A percentile compares a stretch with the other conserved stretches of the same genome.
phyloP scores from a whole-genome alignment of 1,284 basidiomycete species.

The Tremellales sp. region DNA sequence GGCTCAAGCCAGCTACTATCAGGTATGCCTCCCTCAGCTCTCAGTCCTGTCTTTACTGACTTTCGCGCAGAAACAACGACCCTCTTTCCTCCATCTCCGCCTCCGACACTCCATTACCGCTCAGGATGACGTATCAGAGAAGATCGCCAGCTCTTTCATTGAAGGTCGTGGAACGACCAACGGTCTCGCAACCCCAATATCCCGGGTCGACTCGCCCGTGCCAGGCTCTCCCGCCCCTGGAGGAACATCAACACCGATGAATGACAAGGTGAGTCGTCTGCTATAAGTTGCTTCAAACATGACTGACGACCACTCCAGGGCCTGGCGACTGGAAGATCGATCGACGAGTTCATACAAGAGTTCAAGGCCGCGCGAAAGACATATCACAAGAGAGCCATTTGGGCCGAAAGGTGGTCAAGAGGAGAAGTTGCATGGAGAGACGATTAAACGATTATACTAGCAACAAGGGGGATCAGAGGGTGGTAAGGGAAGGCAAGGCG shows the following conservation, averaged over 20 bases:
- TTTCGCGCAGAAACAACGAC: conserved; percentile 63
- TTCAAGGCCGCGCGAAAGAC: conserved; percentile 79
- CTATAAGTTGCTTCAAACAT: not conserved
- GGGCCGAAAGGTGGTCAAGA: conserved; percentile 76
- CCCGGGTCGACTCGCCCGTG: conserved; percentile 46
- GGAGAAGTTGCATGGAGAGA: conserved; percentile 79
- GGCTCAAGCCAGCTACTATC: conserved; percentile 79
- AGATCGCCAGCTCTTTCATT: conserved; percentile 72
- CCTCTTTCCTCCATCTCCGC: conserved; percentile 79
- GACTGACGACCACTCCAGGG: not conserved
- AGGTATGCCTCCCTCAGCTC: conserved; percentile 54
- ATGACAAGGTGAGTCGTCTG: not conserved
- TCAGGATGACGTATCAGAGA: conserved; percentile 82
- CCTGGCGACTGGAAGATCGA: conserved; percentile 38
- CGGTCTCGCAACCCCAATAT: not conserved
- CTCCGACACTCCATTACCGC: conserved; percentile 77
- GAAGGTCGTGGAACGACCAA: conserved; percentile 52
- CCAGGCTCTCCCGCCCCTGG: too few species aligned
- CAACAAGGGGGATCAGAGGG: too few species aligned
- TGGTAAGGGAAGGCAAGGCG: too few species aligned
- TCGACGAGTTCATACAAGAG: conserved; percentile 80
- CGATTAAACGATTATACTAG: conserved; percentile 52
- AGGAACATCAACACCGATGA: not conserved
- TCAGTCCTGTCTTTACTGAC: not conserved
- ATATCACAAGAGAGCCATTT: conserved; percentile 85